Conservation (phyloP, 371 early-diverging fungal species). For the Enterocytospora artemiae region DNA sequence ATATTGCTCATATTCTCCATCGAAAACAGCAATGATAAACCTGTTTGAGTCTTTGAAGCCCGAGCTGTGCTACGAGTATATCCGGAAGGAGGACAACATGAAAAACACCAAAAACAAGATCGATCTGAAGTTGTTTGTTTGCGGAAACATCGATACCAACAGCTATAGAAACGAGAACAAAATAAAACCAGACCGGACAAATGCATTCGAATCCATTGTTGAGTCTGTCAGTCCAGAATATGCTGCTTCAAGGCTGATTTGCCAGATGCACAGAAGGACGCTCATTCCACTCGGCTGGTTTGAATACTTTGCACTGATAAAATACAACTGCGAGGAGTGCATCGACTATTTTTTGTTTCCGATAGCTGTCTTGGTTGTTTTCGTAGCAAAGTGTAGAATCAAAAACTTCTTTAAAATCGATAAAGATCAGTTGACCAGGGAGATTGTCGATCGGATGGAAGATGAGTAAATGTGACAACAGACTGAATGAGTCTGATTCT, state of each 20-base stretch:
- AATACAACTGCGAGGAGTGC: constrained; percentile 19
- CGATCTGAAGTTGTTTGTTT: constrained; percentile 67
- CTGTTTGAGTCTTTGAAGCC: constrained; percentile 65
- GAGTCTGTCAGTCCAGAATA: constrained; percentile 11
- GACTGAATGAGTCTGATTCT: no score
- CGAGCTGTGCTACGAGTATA: no score
- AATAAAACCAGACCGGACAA: constrained; percentile 70
- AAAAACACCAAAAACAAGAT: constrained; percentile 60
- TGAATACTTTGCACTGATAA: constrained; percentile 30
- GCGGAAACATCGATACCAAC: constrained; percentile 68
- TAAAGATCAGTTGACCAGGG: no score
- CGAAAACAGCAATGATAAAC: constrained; percentile 65
- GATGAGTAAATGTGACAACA: no score
- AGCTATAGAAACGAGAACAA: constrained; percentile 68
- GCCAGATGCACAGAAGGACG: constrained; percentile 18
- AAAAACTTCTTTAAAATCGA: no score
- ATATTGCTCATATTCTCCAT: constrained; percentile 67
- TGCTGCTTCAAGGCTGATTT: constrained; percentile 17
- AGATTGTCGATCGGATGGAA: no score
- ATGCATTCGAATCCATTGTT: constrained; percentile 64
- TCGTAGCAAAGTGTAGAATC: no score
- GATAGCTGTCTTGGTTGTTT: constrained; percentile 19
- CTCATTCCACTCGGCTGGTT: constrained; percentile 20
- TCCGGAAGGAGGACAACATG: no score
- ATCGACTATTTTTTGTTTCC: constrained; percentile 41